Conservation (phyloP, 176 grass and related monocot genomes). For the Triticum timopheevii region DNA sequence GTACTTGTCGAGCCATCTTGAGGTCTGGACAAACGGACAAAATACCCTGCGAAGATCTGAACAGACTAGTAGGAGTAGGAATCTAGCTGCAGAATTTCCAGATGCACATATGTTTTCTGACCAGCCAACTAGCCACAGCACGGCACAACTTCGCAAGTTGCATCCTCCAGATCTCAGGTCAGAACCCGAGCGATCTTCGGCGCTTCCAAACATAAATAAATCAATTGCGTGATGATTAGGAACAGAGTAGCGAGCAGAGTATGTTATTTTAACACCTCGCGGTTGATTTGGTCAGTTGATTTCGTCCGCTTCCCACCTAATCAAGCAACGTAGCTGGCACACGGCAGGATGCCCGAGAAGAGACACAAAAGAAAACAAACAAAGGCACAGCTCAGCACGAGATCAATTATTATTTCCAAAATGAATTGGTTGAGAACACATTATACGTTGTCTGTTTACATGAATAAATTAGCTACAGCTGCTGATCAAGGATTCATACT, state of each 20-base stretch:
- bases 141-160: not conserved
- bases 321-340: conserved; percentile 28
- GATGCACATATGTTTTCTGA: conserved; percentile 14
- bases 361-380: not conserved
- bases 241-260: not conserved
- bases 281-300: conserved; percentile 29
- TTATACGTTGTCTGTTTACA: conserved; percentile 21
- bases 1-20: not conserved
- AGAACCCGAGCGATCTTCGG: not conserved
- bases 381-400: not conserved
- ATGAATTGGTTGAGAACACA: conserved; percentile 15
- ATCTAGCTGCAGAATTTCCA: not conserved
- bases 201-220: not conserved
- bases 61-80: not conserved
- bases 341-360: not conserved
- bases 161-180: conserved; percentile 12
- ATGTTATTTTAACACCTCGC: not conserved
- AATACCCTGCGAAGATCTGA: not conserved
- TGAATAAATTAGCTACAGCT: not conserved
- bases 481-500: not conserved
- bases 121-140: not conserved
- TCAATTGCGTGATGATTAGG: conserved; percentile 9
- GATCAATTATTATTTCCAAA: conserved; percentile 6
- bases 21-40: not conserved
- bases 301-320: not conserved